Base-by-base conservation (phyloP, 208 protist species). In the Kentomonas sorsogonicus region DNA sequence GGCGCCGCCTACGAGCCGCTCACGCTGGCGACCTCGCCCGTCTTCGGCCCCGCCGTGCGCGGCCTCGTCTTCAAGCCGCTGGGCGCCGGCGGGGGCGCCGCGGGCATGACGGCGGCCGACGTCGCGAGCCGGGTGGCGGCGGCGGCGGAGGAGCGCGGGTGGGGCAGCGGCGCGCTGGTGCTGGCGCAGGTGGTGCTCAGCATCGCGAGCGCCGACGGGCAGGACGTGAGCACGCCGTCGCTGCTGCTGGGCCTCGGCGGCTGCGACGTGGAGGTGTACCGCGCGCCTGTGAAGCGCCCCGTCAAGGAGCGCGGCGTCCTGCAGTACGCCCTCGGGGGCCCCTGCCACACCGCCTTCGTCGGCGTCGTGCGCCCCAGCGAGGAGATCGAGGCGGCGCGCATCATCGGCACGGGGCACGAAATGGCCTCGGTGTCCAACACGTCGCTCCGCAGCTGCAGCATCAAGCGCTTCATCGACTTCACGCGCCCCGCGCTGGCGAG, bases 221-320 rank as follows among this genome's bases (percentile, higher is more conserved):
- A n/a, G n/a, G 79, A 83, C 34, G 80, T 88, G n/a, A 44, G 70
- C 26, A 55, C 78, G 31, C 60, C 73, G 20, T 83, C 77, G 2
- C 69, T 81, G 43, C 47, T 79, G 27, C 57, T 71, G 18, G 60
- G 63, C 1, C 36, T 84, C 29, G 66, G 68, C 7, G 69, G 70
- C 22, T 53, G 65, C 10, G 46, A 70, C 47, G 31, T 60, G 30
- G 52, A 44, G 1, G 38, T 67, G 26, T 82, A 83, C 67, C 48
- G 46, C 10, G 54, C 55, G 27, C 25, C 62, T 0, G 39, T 84
- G 11, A 25, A 59, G 45, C 34, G 48, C 11, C 60, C 57, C 10
- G 53, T 56, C 39, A 72, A 54, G 51, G 46, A 60, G 31, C 56
- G 60, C 39, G 66, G 59, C 7, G 40, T 89, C 16, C 53, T 89